These are phyloP conservation scores for Chiua sp. DNA, from an alignment of 1,284 basidiomycete species.

Conservation along the genomic window DNA sequence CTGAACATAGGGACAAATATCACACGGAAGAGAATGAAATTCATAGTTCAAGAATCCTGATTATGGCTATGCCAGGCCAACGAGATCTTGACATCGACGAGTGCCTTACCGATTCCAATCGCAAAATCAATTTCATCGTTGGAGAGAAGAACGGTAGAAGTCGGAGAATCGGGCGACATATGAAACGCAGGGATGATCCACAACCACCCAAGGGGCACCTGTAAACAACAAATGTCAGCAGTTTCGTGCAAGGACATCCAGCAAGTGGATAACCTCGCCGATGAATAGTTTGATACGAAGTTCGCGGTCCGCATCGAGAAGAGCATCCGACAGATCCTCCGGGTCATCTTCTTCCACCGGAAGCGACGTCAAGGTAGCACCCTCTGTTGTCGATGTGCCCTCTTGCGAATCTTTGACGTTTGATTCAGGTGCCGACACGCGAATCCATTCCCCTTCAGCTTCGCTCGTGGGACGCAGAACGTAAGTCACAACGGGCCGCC, in stretches of 20 bases:
- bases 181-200: constrained; percentile 89
- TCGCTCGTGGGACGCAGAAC: constrained; percentile 45
- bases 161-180: constrained; percentile 44
- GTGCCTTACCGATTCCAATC: constrained; percentile 66
- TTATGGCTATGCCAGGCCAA: constrained; percentile 44
- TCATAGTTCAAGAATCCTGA: background rate
- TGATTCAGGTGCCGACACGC: constrained; percentile 38
- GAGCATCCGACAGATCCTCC: constrained; percentile 45
- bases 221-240: constrained; percentile 5
- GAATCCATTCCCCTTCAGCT: constrained; percentile 45
- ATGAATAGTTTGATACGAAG: constrained; percentile 81
- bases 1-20: too few species aligned
- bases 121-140: constrained; percentile 78
- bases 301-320: constrained; percentile 74
- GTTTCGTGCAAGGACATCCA: background rate
- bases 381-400: background rate
- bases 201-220: constrained; percentile 82
- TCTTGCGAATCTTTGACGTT: constrained; percentile 18
- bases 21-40: too few species aligned
- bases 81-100: constrained; percentile 67
- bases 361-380: background rate
- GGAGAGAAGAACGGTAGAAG: constrained; percentile 44
- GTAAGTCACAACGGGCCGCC: constrained; percentile 48
- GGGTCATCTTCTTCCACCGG: background rate
- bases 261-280: constrained; percentile 55